phyloP scores from a whole-genome alignment of 352 stramenopile species.

The Phytophthora pinifolia region DNA sequence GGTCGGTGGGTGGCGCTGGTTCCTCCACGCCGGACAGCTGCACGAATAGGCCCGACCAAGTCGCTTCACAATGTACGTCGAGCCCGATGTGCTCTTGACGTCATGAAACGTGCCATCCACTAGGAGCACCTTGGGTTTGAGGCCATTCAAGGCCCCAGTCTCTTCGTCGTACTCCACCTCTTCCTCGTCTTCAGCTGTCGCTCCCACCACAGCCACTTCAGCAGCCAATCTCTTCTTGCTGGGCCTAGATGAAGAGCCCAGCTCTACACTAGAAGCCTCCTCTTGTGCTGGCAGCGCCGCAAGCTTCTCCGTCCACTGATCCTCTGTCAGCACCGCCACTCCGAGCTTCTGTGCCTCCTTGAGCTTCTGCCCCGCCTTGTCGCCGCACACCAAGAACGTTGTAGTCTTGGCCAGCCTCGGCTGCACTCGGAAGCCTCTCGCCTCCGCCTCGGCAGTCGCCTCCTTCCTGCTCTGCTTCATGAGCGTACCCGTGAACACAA shows the following conservation, averaged over 20 bases:
- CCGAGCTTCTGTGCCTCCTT: constrained; percentile 45
- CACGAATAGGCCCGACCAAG: constrained; percentile 56
- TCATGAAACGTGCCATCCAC: constrained; percentile 44
- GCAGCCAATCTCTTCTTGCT: constrained; percentile 17
- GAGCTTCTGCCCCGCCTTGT: constrained; percentile 47
- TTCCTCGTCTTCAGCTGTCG: neutral
- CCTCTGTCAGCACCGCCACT: constrained; percentile 40
- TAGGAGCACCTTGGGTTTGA: constrained; percentile 38
- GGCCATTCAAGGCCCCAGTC: constrained; percentile 44
- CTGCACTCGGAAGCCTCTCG: constrained; percentile 39
- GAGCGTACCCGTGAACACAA: constrained; percentile 37
- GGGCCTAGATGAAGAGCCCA: neutral
- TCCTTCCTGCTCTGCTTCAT: constrained; percentile 44
- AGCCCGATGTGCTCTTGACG: constrained; percentile 51
- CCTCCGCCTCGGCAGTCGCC: constrained; percentile 32
- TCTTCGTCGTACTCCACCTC: constrained; percentile 41
- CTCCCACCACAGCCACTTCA: constrained; percentile 16
- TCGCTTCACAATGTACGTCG: constrained; percentile 59
- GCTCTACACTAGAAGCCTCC: neutral
- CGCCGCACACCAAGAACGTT: constrained; percentile 51
- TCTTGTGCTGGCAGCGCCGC: neutral
- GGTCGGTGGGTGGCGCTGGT: constrained; percentile 49
- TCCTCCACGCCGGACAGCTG: constrained; percentile 67
- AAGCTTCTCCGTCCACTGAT: constrained; percentile 36
- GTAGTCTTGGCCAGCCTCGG: constrained; percentile 41